Evolutionary conservation across 1,284 basidiomycete genomes (phyloP).

Genomic region (Naganishia sp.): DNA sequence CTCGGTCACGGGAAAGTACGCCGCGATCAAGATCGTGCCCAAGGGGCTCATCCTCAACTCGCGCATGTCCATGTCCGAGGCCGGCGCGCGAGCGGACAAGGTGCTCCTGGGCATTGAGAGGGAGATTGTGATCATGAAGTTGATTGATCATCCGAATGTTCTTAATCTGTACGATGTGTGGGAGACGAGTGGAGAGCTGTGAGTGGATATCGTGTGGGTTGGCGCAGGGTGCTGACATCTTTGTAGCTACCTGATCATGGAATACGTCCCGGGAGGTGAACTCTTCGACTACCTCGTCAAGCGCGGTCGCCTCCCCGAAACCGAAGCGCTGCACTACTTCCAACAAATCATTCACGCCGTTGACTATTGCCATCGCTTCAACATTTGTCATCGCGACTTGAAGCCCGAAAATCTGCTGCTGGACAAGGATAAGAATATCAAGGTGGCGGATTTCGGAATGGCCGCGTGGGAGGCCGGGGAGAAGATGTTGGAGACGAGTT

Average conservation of each 20-base stretch:
- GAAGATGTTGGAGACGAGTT: slow-evolving; percentile 84
- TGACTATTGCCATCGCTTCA: slow-evolving; percentile 94
- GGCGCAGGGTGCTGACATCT: slow-evolving; percentile 4
- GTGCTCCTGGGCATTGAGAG: slow-evolving; percentile 83
- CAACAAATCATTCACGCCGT: slow-evolving; percentile 92
- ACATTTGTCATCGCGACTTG: slow-evolving; percentile 92
- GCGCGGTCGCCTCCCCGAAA: slow-evolving; percentile 70
- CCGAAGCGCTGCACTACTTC: slow-evolving; percentile 84
- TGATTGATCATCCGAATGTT: slow-evolving; percentile 93
- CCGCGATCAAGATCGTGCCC: slow-evolving; percentile 93
- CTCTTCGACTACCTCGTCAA: slow-evolving; percentile 90
- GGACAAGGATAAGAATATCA: slow-evolving; percentile 79
- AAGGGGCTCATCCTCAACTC: slow-evolving; percentile 71
- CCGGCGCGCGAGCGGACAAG: slow-evolving; percentile 67
- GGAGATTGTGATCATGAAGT: slow-evolving; percentile 98
- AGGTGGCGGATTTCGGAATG: slow-evolving; percentile 97
- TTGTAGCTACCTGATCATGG: slow-evolving; percentile 77
- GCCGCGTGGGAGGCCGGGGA: slow-evolving; percentile 75
- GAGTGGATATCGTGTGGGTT: slow-evolving; percentile 44
- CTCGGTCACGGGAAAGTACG: slow-evolving; percentile 78
- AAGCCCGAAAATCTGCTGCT: slow-evolving; percentile 94
- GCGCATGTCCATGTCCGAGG: slow-evolving; percentile 67
- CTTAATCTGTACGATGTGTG: slow-evolving; percentile 93
- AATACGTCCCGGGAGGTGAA: slow-evolving; percentile 95
- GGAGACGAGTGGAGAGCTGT: slow-evolving; percentile 88